phyloP scores from a whole-genome alignment of 1,139 yeast species.

The Saccharomyces hybrid region DNA sequence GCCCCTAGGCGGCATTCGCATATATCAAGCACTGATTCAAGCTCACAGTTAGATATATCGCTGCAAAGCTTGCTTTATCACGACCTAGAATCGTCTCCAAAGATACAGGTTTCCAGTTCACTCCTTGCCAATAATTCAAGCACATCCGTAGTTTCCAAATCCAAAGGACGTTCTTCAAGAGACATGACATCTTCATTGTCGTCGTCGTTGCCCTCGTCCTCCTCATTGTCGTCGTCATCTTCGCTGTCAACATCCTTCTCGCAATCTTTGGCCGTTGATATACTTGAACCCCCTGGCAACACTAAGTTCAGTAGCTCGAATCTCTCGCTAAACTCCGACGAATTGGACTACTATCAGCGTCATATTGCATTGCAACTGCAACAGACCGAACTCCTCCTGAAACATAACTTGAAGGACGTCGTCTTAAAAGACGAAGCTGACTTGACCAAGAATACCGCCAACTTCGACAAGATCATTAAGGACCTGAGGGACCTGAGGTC shows the following conservation, averaged over 20 bases:
- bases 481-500: slow-evolving; percentile 10
- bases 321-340: slow-evolving; percentile 8
- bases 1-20: background rate
- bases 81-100: slow-evolving; percentile 2
- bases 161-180: background rate
- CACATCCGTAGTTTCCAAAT: background rate
- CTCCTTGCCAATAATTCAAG: background rate
- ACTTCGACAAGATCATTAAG: slow-evolving; percentile 11
- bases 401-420: slow-evolving; percentile 9
- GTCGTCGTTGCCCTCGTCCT: background rate
- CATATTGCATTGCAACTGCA: slow-evolving; percentile 14
- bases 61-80: slow-evolving; percentile 5
- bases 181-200: slow-evolving; percentile 4
- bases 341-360: slow-evolving; percentile 14
- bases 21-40: background rate
- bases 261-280: background rate
- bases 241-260: background rate
- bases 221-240: background rate
- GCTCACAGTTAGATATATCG: slow-evolving; percentile 1
- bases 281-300: background rate
- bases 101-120: background rate
- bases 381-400: slow-evolving; percentile 13
- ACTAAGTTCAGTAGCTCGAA: background rate
- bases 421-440: slow-evolving; percentile 13
- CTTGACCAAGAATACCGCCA: slow-evolving; percentile 9